Evolutionary conservation across 805 yeast species (phyloP).

Genomic region (Lipomyces lipofer): DNA sequence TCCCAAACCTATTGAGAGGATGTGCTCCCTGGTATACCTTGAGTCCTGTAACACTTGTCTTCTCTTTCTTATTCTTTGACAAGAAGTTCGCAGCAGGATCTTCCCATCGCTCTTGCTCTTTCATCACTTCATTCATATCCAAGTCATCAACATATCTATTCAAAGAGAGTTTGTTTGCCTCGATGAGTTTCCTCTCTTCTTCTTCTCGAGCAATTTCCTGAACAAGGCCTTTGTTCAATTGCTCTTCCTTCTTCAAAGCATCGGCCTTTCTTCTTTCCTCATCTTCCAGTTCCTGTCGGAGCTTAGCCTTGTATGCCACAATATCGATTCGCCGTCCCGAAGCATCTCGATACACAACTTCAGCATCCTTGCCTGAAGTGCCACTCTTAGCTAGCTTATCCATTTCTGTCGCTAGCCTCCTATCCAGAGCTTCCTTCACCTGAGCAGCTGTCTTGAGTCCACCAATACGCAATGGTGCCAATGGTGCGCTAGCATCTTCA

Average conservation of each 20-base stretch:
- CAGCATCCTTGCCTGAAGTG: conserved; percentile 28
- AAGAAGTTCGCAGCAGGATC: conserved; percentile 64
- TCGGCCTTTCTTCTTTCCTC: conserved; percentile 32
- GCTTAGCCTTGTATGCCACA: conserved; percentile 37
- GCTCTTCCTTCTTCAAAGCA: conserved; percentile 33
- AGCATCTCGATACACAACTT: conserved; percentile 61
- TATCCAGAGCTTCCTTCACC: conserved; percentile 43
- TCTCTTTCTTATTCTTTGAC: conserved; percentile 32
- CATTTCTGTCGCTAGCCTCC: conserved; percentile 36
- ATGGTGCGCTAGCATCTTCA: too few relatives aligned
- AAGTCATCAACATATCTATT: conserved; percentile 44
- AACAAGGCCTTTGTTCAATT: conserved; percentile 45
- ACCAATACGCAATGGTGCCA: too few relatives aligned
- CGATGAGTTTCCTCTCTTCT: conserved; percentile 39
- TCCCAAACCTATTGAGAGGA: conserved; percentile 71
- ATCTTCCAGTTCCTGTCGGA: conserved; percentile 32
- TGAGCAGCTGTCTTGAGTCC: conserved; percentile 53
- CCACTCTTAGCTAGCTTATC: conserved; percentile 17
- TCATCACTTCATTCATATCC: conserved; percentile 43
- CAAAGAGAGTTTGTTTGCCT: conserved; percentile 35
- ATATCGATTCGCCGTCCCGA: conserved; percentile 56
- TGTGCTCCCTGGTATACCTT: conserved; percentile 55
- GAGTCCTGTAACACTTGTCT: conserved; percentile 47
- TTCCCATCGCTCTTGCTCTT: conserved; percentile 46
- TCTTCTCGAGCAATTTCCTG: conserved; percentile 44